phyloP scores from a whole-genome alignment of 495 filamentous ascomycete genomes.

The Aspergillus asperescens region DNA sequence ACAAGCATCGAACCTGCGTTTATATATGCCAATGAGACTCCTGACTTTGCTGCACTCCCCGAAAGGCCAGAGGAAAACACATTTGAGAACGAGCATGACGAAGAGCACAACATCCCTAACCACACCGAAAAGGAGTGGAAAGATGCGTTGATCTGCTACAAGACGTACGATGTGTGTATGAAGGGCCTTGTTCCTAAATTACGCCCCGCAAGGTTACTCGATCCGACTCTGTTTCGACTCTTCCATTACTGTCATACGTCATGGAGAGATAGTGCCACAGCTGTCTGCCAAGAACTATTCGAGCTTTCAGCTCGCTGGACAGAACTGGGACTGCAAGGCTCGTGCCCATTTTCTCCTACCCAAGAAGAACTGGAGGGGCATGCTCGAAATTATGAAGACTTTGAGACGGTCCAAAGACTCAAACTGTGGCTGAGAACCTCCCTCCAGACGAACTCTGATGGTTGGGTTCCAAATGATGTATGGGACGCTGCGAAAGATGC shows the following conservation, averaged over 20 bases:
- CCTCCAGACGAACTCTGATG: slow-evolving; percentile 23
- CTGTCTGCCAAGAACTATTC: slow-evolving; percentile 36
- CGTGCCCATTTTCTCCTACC: too few relatives aligned
- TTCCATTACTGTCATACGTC: slow-evolving; percentile 39
- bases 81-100: slow-evolving; percentile 9
- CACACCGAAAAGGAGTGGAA: slow-evolving; percentile 14
- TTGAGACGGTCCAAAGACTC: slow-evolving; percentile 31
- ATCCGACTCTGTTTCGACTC: slow-evolving; percentile 33
- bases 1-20: slow-evolving; percentile 38
- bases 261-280: slow-evolving; percentile 37
- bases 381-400: slow-evolving; percentile 31
- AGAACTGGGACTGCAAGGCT: neutral
- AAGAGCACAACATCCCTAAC: slow-evolving; percentile 1
- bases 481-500: slow-evolving; percentile 31
- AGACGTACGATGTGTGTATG: slow-evolving; percentile 36
- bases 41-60: slow-evolving; percentile 32
- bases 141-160: slow-evolving; percentile 27
- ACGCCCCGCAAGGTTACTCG: slow-evolving; percentile 27
- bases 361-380: slow-evolving; percentile 29
- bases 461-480: slow-evolving; percentile 29
- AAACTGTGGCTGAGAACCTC: slow-evolving; percentile 26
- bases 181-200: slow-evolving; percentile 34
- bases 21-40: slow-evolving; percentile 31
- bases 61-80: slow-evolving; percentile 5
- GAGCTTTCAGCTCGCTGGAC: slow-evolving; percentile 21